A percentile compares a stretch with the other conserved stretches of the same genome.
Conservation (phyloP, 2,329 filamentous ascomycete species). For the Aspergillus ochraceoroseus region DNA sequence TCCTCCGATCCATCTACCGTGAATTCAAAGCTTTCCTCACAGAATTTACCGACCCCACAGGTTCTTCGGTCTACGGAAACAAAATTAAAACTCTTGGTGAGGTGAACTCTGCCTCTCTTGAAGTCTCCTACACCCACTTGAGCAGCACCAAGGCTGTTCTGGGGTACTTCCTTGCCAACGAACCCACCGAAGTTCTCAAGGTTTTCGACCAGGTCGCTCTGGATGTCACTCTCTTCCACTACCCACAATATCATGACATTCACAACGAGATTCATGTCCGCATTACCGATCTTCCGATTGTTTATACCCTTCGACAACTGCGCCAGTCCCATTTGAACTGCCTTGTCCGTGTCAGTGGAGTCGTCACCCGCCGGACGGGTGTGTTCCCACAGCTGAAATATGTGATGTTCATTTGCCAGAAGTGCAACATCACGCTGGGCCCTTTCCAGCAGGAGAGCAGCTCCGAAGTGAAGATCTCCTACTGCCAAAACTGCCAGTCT, state of each 20-base stretch:
- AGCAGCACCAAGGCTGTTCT: slow-evolving; percentile 86
- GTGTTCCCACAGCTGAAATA: slow-evolving; percentile 98
- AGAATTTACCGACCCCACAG: slow-evolving; percentile 85
- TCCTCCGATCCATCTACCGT: slow-evolving; percentile 86
- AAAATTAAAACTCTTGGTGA: slow-evolving; percentile 94
- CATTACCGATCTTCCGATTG: slow-evolving; percentile 88
- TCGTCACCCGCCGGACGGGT: slow-evolving; percentile 87
- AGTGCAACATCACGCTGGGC: slow-evolving; percentile 85
- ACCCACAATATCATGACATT: slow-evolving; percentile 95
- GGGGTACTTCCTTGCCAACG: slow-evolving; percentile 93
- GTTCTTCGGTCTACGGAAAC: slow-evolving; percentile 88
- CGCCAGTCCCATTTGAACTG: slow-evolving; percentile 96
- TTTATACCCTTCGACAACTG: slow-evolving; percentile 90
- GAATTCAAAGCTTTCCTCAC: slow-evolving; percentile 98
- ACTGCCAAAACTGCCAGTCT: slow-evolving; percentile 94
- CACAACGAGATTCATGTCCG: slow-evolving; percentile 97
- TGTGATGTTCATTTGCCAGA: slow-evolving; percentile 94
- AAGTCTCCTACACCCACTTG: slow-evolving; percentile 92
- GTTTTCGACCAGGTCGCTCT: slow-evolving; percentile 96
- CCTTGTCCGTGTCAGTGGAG: slow-evolving; percentile 85
- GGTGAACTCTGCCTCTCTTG: slow-evolving; percentile 90
- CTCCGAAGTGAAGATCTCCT: slow-evolving; percentile 91
- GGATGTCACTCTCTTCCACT: slow-evolving; percentile 92
- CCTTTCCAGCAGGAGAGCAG: slow-evolving; percentile 98
- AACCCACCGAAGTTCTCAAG: slow-evolving; percentile 88